Evolutionary conservation across 1,139 yeast species (phyloP).

Genomic region (Dujonia santamariae): DNA sequence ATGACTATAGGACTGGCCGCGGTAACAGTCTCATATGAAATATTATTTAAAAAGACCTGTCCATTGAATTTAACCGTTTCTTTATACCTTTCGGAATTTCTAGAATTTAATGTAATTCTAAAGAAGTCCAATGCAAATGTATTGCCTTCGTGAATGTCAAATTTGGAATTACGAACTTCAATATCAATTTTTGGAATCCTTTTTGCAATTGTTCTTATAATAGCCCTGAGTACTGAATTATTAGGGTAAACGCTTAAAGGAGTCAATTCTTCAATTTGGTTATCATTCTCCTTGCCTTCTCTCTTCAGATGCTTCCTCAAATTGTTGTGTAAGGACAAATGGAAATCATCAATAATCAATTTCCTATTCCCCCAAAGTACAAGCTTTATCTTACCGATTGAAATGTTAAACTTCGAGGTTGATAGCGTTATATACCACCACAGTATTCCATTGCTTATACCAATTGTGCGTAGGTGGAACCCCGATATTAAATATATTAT

Average conservation of each 20-base stretch:
- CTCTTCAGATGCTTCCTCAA: background rate
- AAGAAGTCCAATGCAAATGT: constrained; percentile 18
- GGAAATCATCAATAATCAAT: constrained; percentile 28
- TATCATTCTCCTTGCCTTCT: constrained; percentile 1
- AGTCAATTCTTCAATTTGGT: constrained; percentile 1
- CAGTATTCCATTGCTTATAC: constrained; percentile 41
- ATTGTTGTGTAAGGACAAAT: constrained; percentile 11
- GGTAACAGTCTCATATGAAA: constrained; percentile 2
- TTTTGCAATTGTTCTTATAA: constrained; percentile 16
- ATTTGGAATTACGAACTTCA: constrained; percentile 23
- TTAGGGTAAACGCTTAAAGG: constrained; percentile 18
- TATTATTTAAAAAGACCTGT: constrained; percentile 14
- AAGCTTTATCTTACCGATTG: constrained; percentile 25
- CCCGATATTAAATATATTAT: constrained; percentile 29
- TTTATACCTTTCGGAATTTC: constrained; percentile 17
- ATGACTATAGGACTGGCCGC: constrained; percentile 13
- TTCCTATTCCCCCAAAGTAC: constrained; percentile 41
- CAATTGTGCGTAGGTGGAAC: constrained; percentile 28
- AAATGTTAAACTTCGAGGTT: constrained; percentile 13
- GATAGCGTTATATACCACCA: constrained; percentile 28
- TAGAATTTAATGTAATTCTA: constrained; percentile 19
- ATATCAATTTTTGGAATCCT: constrained; percentile 25
- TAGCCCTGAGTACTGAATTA: constrained; percentile 11
- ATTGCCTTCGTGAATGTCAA: constrained; percentile 2
- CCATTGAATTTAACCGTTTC: constrained; percentile 20